These are phyloP conservation scores for Chaetomium tenue DNA, from an alignment of 495 filamentous ascomycete species.

Conservation along the genomic window DNA sequence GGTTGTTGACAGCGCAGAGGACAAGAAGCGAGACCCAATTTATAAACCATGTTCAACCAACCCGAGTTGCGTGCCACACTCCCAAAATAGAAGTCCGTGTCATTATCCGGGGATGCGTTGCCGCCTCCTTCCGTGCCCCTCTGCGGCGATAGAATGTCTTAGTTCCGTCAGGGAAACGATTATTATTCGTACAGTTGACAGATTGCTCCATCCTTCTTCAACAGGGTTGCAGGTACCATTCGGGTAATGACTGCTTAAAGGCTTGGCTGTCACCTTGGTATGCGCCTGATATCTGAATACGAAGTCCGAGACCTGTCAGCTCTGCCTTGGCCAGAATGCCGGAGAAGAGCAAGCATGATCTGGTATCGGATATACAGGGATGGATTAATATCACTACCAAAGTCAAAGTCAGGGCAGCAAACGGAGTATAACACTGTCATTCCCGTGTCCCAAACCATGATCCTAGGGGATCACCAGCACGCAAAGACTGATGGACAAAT, in stretches of 20 bases:
- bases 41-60: neutral
- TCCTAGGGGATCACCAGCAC: too few relatives aligned
- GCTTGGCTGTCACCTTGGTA: conserved; percentile 3
- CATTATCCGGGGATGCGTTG: neutral
- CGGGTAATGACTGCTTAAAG: neutral
- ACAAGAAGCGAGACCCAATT: neutral
- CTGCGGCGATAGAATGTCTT: neutral
- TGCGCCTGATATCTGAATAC: neutral
- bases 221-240: neutral
- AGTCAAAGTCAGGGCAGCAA: too few relatives aligned
- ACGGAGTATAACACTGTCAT: too few relatives aligned
- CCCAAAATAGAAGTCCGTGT: neutral
- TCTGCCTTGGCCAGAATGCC: too few relatives aligned
- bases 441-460: too few relatives aligned
- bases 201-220: neutral
- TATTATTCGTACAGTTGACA: too few relatives aligned
- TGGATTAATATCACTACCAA: too few relatives aligned
- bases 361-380: too few relatives aligned
- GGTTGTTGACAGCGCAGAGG: neutral
- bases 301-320: neutral
- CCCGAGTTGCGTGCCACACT: neutral
- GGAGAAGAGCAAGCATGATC: too few relatives aligned
- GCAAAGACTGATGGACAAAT: too few relatives aligned
- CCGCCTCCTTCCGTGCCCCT: neutral
- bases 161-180: neutral